These are phyloP conservation scores for Pseudoneurospora amorphoporcata DNA, from an alignment of 495 filamentous ascomycete species.

Conservation along the genomic window DNA sequence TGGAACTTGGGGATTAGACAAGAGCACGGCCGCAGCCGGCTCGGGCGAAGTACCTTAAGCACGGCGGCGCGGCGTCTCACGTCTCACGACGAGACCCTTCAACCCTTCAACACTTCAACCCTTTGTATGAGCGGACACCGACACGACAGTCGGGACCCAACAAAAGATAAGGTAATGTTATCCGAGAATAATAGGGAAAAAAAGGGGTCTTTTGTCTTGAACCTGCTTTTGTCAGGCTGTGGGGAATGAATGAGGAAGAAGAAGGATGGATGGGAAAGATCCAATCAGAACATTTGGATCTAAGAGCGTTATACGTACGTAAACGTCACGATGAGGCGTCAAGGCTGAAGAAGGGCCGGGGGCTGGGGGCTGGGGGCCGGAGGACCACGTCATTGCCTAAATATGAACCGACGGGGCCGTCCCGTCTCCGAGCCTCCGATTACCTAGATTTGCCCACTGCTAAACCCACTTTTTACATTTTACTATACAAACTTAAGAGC, in stretches of 20 bases:
- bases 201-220: not conserved
- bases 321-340: not conserved
- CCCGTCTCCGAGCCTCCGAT: too few species aligned
- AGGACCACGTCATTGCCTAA: too few species aligned
- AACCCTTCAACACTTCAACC: not conserved
- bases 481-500: too few species aligned
- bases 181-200: not conserved
- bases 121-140: not conserved
- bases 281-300: not conserved
- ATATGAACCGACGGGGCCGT: too few species aligned
- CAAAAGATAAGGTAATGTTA: not conserved
- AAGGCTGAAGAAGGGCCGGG: not conserved
- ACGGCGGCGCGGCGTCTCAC: not conserved
- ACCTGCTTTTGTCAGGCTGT: not conserved
- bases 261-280: not conserved
- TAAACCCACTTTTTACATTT: too few species aligned
- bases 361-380: too few species aligned
- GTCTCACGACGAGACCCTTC: not conserved
- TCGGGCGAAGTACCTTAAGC: not conserved
- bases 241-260: not conserved
- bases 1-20: too few species aligned
- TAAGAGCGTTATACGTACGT: not conserved
- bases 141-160: not conserved
- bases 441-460: too few species aligned
- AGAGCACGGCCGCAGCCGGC: not conserved